Evolutionary conservation across 805 yeast species (phyloP), one percentile per base, ranked within the genome.

Genomic region (Wickerhamiella dianesei): DNA sequence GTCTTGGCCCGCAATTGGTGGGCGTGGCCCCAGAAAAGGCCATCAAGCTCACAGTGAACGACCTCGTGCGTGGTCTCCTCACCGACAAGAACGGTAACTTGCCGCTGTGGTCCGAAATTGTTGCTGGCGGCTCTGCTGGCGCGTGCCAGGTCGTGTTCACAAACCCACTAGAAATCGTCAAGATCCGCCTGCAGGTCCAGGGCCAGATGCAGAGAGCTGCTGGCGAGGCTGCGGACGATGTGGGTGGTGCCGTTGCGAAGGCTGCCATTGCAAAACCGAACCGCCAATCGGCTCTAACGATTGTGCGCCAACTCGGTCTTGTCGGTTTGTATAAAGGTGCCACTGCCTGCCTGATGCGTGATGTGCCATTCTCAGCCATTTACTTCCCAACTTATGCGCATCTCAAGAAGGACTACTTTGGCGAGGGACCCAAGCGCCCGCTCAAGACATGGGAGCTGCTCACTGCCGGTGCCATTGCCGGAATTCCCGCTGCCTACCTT

Each of bases 1-100:
- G 98, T 46, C 70, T 89, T 44, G 83, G 85, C 8, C 96, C 97
- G 16, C 97, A 92, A 66, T 70, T 89, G 58, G 77, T 92, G 43
- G 98, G 98, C 55, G 97, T 89, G 44, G 97, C 97, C 0, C 98
- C 98, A 2, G 98, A 89, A 64, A 89, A 89, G 70, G 97, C 97
- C 40, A 89, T 89, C 59, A 89, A 89, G 67, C 75, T 89, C 54
- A 88, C 97, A 0, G 94, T 89, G 37, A 89, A 89, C 65, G 98
- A 89, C 62, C 68, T 83, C 48, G 79, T 87, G 48, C 76, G 97
- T 58, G 79, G 79, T 22, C 71, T 76, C 46, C 79, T 89, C 52
- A 73, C 84, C n/a, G 67, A 72, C 41, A 58, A 67, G 20, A 67
- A 71, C 13, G 79, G 78, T 46, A 61, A 69, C 29, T 68, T 79